Percentiles rank a stretch among this genome's conserved stretches.
phyloP scores from a whole-genome alignment of 306 rosid genomes.

The Trifolium pratense region DNA sequence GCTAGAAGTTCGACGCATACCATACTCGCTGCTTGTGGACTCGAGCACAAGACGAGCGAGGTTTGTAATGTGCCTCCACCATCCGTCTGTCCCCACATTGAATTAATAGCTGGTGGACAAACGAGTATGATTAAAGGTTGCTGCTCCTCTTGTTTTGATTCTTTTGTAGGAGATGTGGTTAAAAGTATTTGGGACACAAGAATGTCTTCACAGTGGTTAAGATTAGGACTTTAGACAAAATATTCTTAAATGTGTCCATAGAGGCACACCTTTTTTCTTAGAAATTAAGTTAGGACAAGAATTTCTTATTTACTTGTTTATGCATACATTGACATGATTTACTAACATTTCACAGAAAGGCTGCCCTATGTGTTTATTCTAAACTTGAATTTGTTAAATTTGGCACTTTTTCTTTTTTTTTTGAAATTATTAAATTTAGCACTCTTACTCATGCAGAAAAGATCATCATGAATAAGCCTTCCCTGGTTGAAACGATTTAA shows the following conservation, averaged over 20 bases:
- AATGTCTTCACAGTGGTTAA: conserved; percentile 62
- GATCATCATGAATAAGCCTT: too few species aligned
- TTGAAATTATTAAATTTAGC: conserved; percentile 35
- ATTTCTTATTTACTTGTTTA: conserved; percentile 59
- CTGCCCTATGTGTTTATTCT: conserved; percentile 10
- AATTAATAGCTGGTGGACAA: conserved; percentile 57
- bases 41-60: conserved; percentile 63
- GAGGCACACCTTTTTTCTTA: conserved; percentile 49
- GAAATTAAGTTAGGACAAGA: conserved; percentile 49
- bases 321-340: conserved; percentile 56
- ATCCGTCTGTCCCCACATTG: conserved; percentile 69
- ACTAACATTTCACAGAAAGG: conserved; percentile 46
- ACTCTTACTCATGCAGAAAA: background rate
- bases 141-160: conserved; percentile 86
- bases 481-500: too few species aligned
- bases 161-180: conserved; percentile 70
- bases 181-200: conserved; percentile 64
- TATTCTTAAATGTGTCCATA: conserved; percentile 35
- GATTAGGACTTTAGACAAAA: conserved; percentile 63
- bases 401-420: too few species aligned
- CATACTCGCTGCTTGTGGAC: conserved; percentile 77
- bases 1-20: conserved; percentile 65
- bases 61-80: conserved; percentile 64
- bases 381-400: conserved; percentile 34
- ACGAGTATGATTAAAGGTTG: conserved; percentile 69